Evolutionary conservation across 2,329 filamentous ascomycete species (phyloP), one percentile per base, ranked within the genome.

Genomic region (Pseudogymnoascus sp.): DNA sequence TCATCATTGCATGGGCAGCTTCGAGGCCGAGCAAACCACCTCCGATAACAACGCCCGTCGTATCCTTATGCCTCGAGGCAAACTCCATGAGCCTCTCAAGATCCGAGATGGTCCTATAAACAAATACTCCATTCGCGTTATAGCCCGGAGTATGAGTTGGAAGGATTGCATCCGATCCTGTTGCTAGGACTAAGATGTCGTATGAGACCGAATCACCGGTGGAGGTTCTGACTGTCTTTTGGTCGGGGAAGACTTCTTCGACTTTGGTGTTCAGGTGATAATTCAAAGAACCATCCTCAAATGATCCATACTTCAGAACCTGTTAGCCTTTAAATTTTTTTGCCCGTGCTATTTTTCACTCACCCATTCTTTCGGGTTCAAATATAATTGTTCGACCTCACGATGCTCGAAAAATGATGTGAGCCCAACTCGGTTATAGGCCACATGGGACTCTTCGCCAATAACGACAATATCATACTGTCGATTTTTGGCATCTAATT

Each of bases 1-100:
- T 91, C 78, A 93, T 88, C 90, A 96, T 92, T 1, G 92, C 92
- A 70, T 96, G 95, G 35, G 91, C 92, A 2, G 92, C 92, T 76
- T 96, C 92, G 0, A 97, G 82, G 0, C 92, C 92, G 0, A 96
- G 81, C 24, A 97, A 75, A 0, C 92, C 92, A 61, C 92, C 92
- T 24, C 92, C 92, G 3, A 96, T 89, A 0, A 95, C 91, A 4
- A 86, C 83, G 0, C 89, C 91, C 2, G 83, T 83, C 2, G 86
- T 85, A 4, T 85, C 90, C 68, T 86, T 89, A 62, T 85, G 84
- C 10, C 79, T 78, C 0, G 84, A 81, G 0, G 90, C 85, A 71
- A 89, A 96, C 1, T 81, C 78, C 63, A 96, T 96, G 3, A 96
- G 82, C 46, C 81, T 84, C 71, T 92, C 81, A 37, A 96, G 76